Evolutionary conservation across 2,329 filamentous ascomycete genomes (phyloP), one percentile per base, ranked within the genome.

Genomic region (Stylonectria norvegica): DNA sequence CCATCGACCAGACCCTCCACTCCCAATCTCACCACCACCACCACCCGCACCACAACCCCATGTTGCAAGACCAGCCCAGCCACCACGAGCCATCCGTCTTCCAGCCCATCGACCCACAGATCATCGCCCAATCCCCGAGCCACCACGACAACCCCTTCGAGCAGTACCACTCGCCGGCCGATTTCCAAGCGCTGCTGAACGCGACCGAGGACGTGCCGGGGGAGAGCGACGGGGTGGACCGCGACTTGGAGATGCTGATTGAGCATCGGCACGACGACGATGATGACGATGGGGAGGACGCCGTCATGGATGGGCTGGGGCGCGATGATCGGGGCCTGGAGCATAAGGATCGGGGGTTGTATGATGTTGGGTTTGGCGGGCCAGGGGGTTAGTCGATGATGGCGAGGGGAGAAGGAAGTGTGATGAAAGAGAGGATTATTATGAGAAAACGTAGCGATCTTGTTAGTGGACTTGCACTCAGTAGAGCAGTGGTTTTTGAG

Each of bases 21-120:
- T 35, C 43, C 1, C 47, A 45, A 4, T 46, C 41, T 16, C 45
- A 42, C 18, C 52, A 43, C 38, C 56, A n/a, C 32, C 52, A 34
- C 41, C 47, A 19, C 36, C 44, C 37, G 14, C 48, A 53, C 35
- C 55, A 58, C 34, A 56, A 47, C 32, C 55, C 54, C 18, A 57
- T 59, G 55, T 49, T 59, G 52, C 65, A 42, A 50, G 57, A 61
- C 38, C 63, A 41, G 49, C 61, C 11, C 39, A 52, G 35, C 55
- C 63, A 69, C 33, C 60, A 65, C 33, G 46, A 59, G 17, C 48
- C 61, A 16, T 62, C 63, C 20, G 61, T 70, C 19, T 75, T 74
- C 55, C 73, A 78, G 38, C 76, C 75, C 18, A 79, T 80, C 57
- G 76, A 80, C 53, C 76, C 76, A n/a, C 75, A 76, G 49, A 78